Base-by-base conservation (phyloP, 2,329 filamentous ascomycete species). In the Penicillium griseofulvum region DNA sequence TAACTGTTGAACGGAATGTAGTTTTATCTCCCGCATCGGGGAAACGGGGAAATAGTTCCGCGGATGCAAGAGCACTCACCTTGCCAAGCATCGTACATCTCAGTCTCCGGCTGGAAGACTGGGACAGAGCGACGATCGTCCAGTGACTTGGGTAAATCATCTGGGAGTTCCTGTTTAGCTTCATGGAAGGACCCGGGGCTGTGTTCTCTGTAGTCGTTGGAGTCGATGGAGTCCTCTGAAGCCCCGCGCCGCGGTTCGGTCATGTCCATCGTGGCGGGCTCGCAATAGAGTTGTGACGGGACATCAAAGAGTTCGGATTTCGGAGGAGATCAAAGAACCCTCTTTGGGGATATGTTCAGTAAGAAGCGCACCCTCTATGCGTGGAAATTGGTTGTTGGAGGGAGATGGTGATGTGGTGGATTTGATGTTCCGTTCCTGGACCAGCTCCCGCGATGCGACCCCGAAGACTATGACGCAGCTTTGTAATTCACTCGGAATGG, bases 11-110 rank as follows among this genome's bases (percentile, higher is more conserved):
- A 11, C 22, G 37, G 43, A 22, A 17, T 36, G 44, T 45, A n/a
- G 17, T 12, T 34, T 38, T 47, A 26, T 50, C 16, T 7, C 29
- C 17, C 19, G 9, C 19, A 19, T n/a, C 29, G 29, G 46, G 38
- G 47, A 38, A 19, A 19, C 16, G 52, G 51, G 38, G 52, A 28
- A 37, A 29, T 26, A 54, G 47, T 31, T 49, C 44, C 45, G 44
- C 49, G 17, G 31, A 28, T 19, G 17, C 14, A 24, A 42, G 28
- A 44, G 16, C 78, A 59, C 80, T 71, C 73, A 88, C 93, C 93
- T 87, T 97, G 91, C 94, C 94, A 99, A 65, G 91, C 94, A 82
- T 99, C 94, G 74, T 97, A 99, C 78, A 97, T 91, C 80, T 97
- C 94, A 38, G 92, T 96, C 80, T 97, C 94, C 53, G 88, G 82